Conservation (phyloP, 208 protist species). For the Strigomonas culicis region DNA sequence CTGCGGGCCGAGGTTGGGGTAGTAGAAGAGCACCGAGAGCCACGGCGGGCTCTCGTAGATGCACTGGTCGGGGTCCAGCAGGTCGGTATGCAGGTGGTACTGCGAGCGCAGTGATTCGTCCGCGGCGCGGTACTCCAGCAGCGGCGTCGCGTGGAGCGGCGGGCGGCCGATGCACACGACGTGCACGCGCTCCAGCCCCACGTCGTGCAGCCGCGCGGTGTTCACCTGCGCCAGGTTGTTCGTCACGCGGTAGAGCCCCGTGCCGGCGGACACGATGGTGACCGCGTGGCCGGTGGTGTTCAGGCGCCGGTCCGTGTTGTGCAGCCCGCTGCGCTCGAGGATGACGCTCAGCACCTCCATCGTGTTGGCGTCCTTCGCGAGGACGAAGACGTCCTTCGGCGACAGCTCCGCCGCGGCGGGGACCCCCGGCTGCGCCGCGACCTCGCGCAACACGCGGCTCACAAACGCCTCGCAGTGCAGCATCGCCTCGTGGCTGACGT, state of each 20-base stretch:
- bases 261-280: conserved; percentile 77
- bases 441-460: conserved; percentile 42
- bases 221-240: conserved; percentile 69
- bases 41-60: conserved; percentile 75
- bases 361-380: conserved; percentile 65
- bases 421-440: conserved; percentile 16
- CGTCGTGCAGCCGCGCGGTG: conserved; percentile 60
- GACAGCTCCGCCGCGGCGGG: conserved; percentile 20
- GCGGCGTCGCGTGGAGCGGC: conserved; percentile 71
- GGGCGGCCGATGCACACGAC: conserved; percentile 82
- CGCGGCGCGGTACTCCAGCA: conserved; percentile 59
- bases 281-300: conserved; percentile 58
- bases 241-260: conserved; percentile 65
- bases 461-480: conserved; percentile 73
- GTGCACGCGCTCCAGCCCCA: conserved; percentile 64
- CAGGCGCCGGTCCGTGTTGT: conserved; percentile 46
- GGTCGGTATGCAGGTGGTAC: conserved; percentile 49
- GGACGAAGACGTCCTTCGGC: conserved; percentile 54
- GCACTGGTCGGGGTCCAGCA: conserved; percentile 17
- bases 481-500: conserved; percentile 55
- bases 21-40: conserved; percentile 66
- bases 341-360: conserved; percentile 71
- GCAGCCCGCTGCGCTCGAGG: conserved; percentile 57
- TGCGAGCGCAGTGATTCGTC: conserved; percentile 68
- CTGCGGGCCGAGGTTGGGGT: conserved; percentile 33